These are phyloP conservation scores for Dunaliella primolecta DNA, from an alignment of 139 green algal genomes.

Conservation along the genomic window DNA sequence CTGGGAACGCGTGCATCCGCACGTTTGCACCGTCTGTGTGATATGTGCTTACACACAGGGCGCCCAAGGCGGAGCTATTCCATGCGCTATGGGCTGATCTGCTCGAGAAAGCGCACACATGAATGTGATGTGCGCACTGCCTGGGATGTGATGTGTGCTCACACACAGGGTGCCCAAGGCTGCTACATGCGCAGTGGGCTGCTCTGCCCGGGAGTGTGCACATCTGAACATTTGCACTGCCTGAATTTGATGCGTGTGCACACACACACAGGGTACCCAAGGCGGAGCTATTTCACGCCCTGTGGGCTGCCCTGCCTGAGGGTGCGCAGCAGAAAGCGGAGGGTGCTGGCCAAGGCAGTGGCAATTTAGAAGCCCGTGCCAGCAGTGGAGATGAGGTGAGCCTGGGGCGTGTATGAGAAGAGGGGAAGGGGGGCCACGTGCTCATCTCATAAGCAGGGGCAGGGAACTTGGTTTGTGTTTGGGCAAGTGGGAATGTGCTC, in stretches of 20 bases:
- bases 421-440: no score
- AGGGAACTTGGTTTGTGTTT: neutral
- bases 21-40: no score
- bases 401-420: no score
- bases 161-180: no score
- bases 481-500: neutral
- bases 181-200: no score
- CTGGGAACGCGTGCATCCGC: no score
- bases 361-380: neutral
- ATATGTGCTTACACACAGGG: no score
- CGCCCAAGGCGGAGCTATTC: conserved; percentile 16
- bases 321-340: neutral
- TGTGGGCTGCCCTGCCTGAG: conserved; percentile 5
- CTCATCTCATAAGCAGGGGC: conserved; percentile 9
- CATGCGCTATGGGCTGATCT: neutral
- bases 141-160: no score
- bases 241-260: no score
- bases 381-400: conserved; percentile 10
- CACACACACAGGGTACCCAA: conserved; percentile 15
- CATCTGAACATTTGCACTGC: no score
- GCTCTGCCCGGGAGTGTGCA: no score
- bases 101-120: neutral
- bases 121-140: no score
- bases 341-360: neutral
- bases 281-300: conserved; percentile 4